phyloP scores from a whole-genome alignment of 2,329 filamentous ascomycete genomes.

The Blastomyces emzantsi region DNA sequence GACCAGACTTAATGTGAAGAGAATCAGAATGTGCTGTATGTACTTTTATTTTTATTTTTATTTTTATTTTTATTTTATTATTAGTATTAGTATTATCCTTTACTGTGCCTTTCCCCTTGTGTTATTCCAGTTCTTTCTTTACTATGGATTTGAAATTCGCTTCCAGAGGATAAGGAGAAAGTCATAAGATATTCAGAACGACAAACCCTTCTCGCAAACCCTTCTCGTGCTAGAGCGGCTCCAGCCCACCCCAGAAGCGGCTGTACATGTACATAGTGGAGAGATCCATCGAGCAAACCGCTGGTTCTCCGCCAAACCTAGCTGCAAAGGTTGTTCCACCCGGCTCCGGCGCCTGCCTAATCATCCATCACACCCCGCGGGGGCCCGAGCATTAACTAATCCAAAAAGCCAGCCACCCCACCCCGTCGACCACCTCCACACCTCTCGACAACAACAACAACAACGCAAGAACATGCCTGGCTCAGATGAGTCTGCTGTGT shows the following conservation, averaged over 20 bases:
- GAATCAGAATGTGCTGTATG: not conserved
- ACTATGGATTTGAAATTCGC: too few relatives aligned
- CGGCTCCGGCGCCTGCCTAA: not conserved
- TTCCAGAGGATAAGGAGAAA: too few relatives aligned
- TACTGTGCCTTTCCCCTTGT: too few relatives aligned
- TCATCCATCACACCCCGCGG: not conserved
- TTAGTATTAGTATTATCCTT: too few relatives aligned
- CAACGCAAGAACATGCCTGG: slow-evolving; percentile 7
- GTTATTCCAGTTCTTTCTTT: too few relatives aligned
- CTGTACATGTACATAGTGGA: too few relatives aligned
- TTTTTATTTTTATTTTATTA: too few relatives aligned
- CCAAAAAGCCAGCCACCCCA: too few relatives aligned
- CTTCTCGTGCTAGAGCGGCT: not conserved
- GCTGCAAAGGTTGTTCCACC: not conserved
- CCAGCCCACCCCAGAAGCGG: not conserved
- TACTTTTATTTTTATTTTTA: too few relatives aligned
- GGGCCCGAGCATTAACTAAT: not conserved
- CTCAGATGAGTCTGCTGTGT: not conserved
- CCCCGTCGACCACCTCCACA: not conserved
- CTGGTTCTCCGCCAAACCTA: not conserved
- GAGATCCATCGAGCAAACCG: too few relatives aligned
- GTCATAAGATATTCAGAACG: too few relatives aligned
- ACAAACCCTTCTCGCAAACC: too few relatives aligned
- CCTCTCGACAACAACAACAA: not conserved
- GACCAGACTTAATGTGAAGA: not conserved